These are phyloP conservation scores for Penicillium hordei DNA, from an alignment of 2,329 filamentous ascomycete species.

Conservation along the genomic window DNA sequence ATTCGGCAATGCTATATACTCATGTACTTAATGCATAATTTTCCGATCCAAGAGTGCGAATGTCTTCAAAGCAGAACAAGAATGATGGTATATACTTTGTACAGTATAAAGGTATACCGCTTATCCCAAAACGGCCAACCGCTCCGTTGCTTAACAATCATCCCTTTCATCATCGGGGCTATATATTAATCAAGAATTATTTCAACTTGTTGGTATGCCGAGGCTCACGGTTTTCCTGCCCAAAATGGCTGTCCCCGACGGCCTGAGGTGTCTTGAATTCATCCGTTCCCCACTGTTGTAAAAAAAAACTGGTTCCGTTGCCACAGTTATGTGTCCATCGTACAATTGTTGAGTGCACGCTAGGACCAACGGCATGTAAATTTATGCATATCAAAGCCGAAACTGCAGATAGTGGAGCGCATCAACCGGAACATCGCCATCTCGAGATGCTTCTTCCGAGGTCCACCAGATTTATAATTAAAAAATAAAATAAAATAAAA, in stretches of 20 bases:
- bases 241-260: constrained; percentile 26
- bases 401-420: constrained; percentile 18
- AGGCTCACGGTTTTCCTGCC: constrained; percentile 28
- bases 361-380: neutral
- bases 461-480: constrained; percentile 26
- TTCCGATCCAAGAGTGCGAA: neutral
- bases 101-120: neutral
- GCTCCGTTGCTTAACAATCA: constrained; percentile 28
- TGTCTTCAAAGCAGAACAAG: neutral
- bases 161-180: neutral
- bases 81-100: neutral
- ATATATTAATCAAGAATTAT: neutral
- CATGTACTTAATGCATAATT: constrained; percentile 12
- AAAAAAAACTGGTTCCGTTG: constrained; percentile 5
- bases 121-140: constrained; percentile 11
- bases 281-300: constrained; percentile 21
- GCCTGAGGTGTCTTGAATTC: constrained; percentile 17
- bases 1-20: neutral
- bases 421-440: constrained; percentile 15
- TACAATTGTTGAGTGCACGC: neutral
- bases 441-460: constrained; percentile 32
- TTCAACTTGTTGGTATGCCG: neutral
- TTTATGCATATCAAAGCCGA: neutral
- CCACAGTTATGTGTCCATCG: constrained; percentile 1
- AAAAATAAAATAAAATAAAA: too few relatives aligned